Conservation (phyloP, 441 rosid species). For the Eruca vesicaria region DNA sequence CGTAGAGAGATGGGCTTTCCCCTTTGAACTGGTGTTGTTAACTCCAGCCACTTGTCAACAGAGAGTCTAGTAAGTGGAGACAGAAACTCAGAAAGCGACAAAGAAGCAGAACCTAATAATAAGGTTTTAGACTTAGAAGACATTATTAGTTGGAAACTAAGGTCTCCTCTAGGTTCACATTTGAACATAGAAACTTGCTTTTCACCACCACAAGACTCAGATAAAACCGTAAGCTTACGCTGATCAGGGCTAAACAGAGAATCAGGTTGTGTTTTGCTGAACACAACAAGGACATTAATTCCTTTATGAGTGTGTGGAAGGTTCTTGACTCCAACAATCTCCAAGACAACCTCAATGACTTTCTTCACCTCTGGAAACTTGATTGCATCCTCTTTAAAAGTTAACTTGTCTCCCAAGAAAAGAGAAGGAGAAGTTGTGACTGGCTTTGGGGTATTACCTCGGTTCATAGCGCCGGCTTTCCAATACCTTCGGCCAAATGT, state of each 20-base stretch:
- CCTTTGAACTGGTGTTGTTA: slow-evolving; percentile 40
- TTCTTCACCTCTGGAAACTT: slow-evolving; percentile 48
- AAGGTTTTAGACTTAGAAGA: slow-evolving; percentile 40
- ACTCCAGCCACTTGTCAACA: slow-evolving; percentile 73
- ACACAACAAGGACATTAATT: slow-evolving; percentile 50
- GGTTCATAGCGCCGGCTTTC: slow-evolving; percentile 94
- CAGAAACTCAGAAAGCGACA: slow-evolving; percentile 54
- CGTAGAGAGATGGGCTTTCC: slow-evolving; percentile 49
- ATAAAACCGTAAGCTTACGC: slow-evolving; percentile 51
- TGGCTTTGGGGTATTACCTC: slow-evolving; percentile 66
- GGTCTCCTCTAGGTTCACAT: slow-evolving; percentile 76
- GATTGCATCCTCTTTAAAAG: slow-evolving; percentile 32
- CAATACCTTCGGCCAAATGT: slow-evolving; percentile 69
- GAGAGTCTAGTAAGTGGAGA: slow-evolving; percentile 61
- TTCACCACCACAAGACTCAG: slow-evolving; percentile 49
- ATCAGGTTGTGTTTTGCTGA: slow-evolving; percentile 73
- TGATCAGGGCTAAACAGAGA: slow-evolving; percentile 54
- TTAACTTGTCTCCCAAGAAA: slow-evolving; percentile 33
- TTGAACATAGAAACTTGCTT: slow-evolving; percentile 69
- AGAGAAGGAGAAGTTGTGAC: slow-evolving; percentile 44
- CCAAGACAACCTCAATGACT: slow-evolving; percentile 64
- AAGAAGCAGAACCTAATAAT: slow-evolving; percentile 57
- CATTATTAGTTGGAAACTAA: slow-evolving; percentile 65
- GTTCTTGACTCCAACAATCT: slow-evolving; percentile 71
- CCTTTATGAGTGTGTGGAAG: slow-evolving; percentile 65